Base-by-base conservation (phyloP, 306 rosid species). In the Cucurbita argyrosperma region DNA sequence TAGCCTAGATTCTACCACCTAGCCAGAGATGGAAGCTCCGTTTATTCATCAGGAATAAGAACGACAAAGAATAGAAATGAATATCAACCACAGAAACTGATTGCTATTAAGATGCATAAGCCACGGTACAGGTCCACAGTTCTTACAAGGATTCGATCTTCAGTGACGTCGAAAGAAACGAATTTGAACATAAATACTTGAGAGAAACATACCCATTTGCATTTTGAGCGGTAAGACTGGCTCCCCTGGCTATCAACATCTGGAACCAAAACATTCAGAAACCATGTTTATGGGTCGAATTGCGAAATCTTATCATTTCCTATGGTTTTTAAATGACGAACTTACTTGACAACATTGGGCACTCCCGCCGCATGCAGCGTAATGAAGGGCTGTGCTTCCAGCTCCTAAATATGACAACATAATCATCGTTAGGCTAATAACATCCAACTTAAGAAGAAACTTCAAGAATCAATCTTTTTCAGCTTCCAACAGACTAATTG, bases 361-460 rank as follows among this genome's bases (percentile, higher is more conserved):
- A 88, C 87, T 89, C 77, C 99, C 99, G 60, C 99, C 96, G 16
- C 97, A 91, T 40, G 97, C 97, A 52, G 97, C 99, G 64, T 91
- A 95, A 81, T 95, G 99, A 52, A 95, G 97, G 62, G 99, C 84
- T 40, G 96, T 88, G 86, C 99, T 95, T 76, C 96, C 99, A 57
- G 97, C 88, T 81, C 97, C 99, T 95, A 81, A 13, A 64, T 8
- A 62, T 21, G 7, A 49, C 11, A 15, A 16, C 39, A 74, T 43
- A n/a, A 60, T 30, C 56, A 74, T 46, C 38, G 10, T 12, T 14
- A 21, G 26, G 16, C 4, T 35, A 49, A 47, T 49, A 40, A 35
- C 11, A 42, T 40, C 26, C 1, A 72, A 55, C 43, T 52, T 37
- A 18, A 42, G 47, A 57, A 43, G 19, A 18, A 63, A 63, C 50